Evolutionary conservation across 495 filamentous ascomycete genomes (phyloP).

Genomic region (Podospora anserina): DNA sequence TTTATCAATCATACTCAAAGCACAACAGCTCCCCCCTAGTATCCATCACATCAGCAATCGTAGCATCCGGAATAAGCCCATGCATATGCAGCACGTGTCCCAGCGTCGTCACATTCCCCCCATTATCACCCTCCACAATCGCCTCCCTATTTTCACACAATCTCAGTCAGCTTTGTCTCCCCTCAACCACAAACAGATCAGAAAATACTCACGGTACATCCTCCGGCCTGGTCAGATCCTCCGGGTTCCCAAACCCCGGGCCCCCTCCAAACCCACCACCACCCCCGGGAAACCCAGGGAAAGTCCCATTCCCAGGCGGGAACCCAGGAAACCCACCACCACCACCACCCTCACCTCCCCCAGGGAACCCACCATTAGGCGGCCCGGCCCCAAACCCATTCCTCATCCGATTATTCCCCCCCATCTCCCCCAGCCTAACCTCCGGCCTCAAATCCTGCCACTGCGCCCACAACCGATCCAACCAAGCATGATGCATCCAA

Average conservation of each 20-base stretch:
- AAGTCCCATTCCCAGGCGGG: background rate
- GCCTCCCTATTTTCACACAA: constrained; percentile 11
- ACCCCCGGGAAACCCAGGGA: background rate
- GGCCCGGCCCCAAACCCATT: background rate
- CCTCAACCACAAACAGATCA: background rate
- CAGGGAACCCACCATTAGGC: background rate
- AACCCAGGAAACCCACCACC: background rate
- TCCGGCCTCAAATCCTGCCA: constrained; percentile 49
- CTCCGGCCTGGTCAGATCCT: background rate
- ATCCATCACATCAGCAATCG: constrained; percentile 24
- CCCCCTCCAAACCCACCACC: background rate
- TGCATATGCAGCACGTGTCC: constrained; percentile 23
- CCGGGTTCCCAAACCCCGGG: background rate
- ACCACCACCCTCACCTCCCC: background rate
- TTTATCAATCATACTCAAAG: constrained; percentile 21
- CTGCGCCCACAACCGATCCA: constrained; percentile 68
- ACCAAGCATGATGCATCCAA: constrained; percentile 66
- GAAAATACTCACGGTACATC: constrained; percentile 5
- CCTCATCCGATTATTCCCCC: constrained; percentile 24
- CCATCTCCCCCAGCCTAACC: constrained; percentile 33
- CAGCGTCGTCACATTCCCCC: constrained; percentile 19
- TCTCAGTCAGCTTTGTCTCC: background rate
- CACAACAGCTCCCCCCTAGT: constrained; percentile 15
- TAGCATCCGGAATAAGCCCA: constrained; percentile 14
- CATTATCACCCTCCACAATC: constrained; percentile 17